Evolutionary conservation across 1,284 basidiomycete genomes (phyloP), one percentile per base, ranked within the genome.

Genomic region (Mycosarcoma maydis): DNA sequence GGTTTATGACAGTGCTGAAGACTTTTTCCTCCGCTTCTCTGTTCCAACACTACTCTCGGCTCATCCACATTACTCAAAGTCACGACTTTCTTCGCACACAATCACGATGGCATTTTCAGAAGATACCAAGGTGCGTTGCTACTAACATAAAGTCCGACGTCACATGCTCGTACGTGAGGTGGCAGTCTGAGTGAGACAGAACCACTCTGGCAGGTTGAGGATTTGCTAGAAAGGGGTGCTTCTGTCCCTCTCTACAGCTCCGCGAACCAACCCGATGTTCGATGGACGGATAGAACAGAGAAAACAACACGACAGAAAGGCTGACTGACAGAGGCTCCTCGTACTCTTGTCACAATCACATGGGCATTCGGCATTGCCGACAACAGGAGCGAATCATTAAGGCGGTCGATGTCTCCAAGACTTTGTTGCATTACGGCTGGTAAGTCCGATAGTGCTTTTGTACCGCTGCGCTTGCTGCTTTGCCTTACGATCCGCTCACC

Each of bases 341-440:
- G n/a, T 13, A 4, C 17, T 9, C 20, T 30, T 19, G 38, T 17
- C 27, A 29, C 6, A 13, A 29, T 29, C 27, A 29, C 42, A 34
- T 16, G 7, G 13, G 16, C 30, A 16, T 4, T 36, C 27, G n/a
- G 8, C 36, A 2, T 33, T 3, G 30, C 30, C 29, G 14, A 8
- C 36, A 17, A 45, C 50, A 79, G 77, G 77, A 80, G 68, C 74
- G 76, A 40, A 72, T 80, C 49, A 71, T 78, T 55, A 76, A 75
- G 52, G 55, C 72, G 3, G 55, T 80, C 40, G 77, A 80, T 46
- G 61, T 80, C 43, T 66, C 71, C 53, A 80, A 80, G 66, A 80
- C 76, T 2, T 32, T 78, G n/a, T 51, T 78, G 20, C 76, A 78
- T 62, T 78, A 76, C 43, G 76, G 76, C 49, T 78, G 76, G 77